Evolutionary conservation across 2,329 filamentous ascomycete species (phyloP).

Genomic region (Monosporascus sp.): DNA sequence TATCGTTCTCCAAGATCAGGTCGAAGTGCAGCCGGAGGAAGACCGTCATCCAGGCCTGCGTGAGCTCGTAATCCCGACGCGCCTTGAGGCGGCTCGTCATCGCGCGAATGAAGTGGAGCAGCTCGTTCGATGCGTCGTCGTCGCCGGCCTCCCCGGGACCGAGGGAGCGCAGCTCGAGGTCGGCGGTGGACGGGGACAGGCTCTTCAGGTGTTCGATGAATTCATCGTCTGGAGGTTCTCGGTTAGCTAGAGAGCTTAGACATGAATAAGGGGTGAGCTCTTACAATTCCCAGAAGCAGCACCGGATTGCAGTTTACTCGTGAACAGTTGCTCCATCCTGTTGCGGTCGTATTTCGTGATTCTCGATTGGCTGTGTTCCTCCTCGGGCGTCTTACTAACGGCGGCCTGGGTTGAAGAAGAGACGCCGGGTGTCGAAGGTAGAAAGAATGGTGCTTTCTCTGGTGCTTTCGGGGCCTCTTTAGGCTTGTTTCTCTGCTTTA

Average conservation of each 20-base stretch:
- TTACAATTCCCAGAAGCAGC: conserved; percentile 55
- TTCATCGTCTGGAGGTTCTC: conserved; percentile 41
- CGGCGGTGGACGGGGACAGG: conserved; percentile 77
- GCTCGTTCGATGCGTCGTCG: conserved; percentile 56
- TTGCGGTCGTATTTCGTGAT: conserved; percentile 61
- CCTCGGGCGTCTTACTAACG: conserved; percentile 21
- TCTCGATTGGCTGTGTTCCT: conserved; percentile 43
- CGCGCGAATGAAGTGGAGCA: conserved; percentile 74
- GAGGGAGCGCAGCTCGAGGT: conserved; percentile 85
- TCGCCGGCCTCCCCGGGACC: conserved; percentile 31
- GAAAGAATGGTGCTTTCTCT: conserved; percentile 93
- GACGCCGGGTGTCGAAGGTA: conserved; percentile 57
- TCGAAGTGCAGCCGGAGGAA: conserved; percentile 76
- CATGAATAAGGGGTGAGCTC: conserved; percentile 19
- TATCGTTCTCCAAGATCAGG: conserved; percentile 42
- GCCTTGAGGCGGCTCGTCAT: conserved; percentile 64
- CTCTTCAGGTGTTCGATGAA: conserved; percentile 76
- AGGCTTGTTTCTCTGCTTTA: conserved; percentile 91
- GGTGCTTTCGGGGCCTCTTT: conserved; percentile 86
- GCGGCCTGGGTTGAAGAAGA: conserved; percentile 18
- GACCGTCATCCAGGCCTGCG: conserved; percentile 96
- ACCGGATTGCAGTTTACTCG: conserved; percentile 48
- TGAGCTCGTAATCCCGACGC: conserved; percentile 82
- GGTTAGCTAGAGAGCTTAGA: conserved; percentile 2
- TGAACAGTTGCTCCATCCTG: conserved; percentile 53